Conservation (phyloP, 352 stramenopile genomes). For the Globisporangium lucens region DNA sequence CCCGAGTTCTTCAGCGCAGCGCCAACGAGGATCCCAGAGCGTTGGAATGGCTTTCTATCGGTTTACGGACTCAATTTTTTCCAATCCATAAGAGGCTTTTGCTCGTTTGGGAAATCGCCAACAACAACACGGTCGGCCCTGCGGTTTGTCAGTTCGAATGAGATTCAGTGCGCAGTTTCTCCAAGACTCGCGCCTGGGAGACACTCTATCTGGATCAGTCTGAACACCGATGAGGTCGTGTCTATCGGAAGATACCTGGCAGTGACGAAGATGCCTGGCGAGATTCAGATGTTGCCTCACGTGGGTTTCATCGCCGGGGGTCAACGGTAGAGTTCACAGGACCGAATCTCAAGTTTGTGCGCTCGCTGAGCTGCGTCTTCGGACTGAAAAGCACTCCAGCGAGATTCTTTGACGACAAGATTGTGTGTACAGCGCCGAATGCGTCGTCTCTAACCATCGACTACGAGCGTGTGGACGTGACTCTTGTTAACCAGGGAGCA, state of each 20-base stretch:
- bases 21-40: constrained; percentile 27
- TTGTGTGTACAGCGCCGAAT: constrained; percentile 26
- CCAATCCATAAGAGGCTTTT: constrained; percentile 22
- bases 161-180: constrained; percentile 30
- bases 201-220: constrained; percentile 24
- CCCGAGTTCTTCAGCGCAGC: constrained; percentile 20
- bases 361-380: constrained; percentile 36
- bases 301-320: constrained; percentile 29
- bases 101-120: constrained; percentile 19
- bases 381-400: constrained; percentile 21
- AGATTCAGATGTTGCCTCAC: constrained; percentile 29
- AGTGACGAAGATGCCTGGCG: constrained; percentile 20
- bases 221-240: constrained; percentile 25
- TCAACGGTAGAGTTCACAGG: constrained; percentile 31
- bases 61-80: constrained; percentile 36
- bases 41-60: constrained; percentile 21
- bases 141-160: constrained; percentile 14
- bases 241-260: constrained; percentile 20
- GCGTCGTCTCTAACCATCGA: constrained; percentile 4
- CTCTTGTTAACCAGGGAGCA: constrained; percentile 16
- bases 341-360: constrained; percentile 27
- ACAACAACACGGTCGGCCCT: constrained; percentile 8
- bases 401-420: constrained; percentile 20
- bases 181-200: constrained; percentile 20
- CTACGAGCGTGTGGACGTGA: constrained; percentile 25